Percentiles rank a stretch among this genome's conserved stretches.
Evolutionary conservation across 2,329 filamentous ascomycete species (phyloP).

Genomic region (Botrytis aclada): DNA sequence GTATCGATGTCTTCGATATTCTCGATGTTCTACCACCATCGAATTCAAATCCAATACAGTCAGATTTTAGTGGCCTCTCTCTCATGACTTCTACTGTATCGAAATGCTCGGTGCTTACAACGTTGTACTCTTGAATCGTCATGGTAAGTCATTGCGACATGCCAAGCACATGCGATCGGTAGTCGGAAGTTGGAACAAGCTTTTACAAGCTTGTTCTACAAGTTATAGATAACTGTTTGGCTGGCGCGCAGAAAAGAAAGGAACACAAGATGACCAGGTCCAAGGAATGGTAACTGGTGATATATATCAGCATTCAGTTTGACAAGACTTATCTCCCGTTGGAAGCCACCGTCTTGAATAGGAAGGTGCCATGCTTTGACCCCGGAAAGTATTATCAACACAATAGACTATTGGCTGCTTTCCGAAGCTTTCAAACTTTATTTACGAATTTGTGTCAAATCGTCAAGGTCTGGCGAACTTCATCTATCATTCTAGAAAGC

Average conservation of each 20-base stretch:
- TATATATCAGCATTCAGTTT: neutral
- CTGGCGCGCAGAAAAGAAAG: neutral
- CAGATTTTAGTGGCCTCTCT: neutral
- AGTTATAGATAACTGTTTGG: neutral
- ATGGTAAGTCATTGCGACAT: neutral
- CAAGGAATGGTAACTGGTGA: neutral
- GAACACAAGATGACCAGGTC: neutral
- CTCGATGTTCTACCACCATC: neutral
- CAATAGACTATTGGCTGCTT: neutral
- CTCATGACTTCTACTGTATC: neutral
- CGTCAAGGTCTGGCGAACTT: neutral
- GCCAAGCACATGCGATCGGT: neutral
- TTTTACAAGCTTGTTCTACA: conserved; percentile 3
- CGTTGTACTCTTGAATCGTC: neutral
- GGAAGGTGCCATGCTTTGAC: conserved; percentile 7
- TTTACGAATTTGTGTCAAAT: neutral
- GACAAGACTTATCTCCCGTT: neutral
- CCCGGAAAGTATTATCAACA: neutral
- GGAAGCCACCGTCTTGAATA: neutral
- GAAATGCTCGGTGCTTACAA: neutral
- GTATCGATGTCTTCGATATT: neutral
- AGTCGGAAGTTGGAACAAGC: conserved; percentile 2
- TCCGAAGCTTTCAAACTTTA: neutral
- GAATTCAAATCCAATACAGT: neutral
- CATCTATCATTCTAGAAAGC: neutral